Percentiles rank a stretch among this genome's conserved stretches.
phyloP scores from a whole-genome alignment of 257 asterid genomes.

The Nicotiana sylvestris region DNA sequence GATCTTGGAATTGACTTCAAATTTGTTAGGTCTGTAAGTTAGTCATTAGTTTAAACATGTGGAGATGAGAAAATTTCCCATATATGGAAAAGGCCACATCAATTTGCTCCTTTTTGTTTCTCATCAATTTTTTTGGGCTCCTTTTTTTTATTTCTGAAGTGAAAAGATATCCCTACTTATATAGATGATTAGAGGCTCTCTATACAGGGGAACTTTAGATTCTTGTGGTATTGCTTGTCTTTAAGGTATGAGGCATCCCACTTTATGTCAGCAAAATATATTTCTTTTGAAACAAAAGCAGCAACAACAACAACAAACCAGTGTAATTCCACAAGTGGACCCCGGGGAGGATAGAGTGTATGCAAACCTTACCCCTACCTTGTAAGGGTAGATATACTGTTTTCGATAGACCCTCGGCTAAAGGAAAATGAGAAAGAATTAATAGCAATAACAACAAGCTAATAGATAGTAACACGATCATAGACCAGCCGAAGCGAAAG shows the following conservation, averaged over 20 bases:
- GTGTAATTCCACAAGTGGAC: too few species aligned
- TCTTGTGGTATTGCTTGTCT: neutral
- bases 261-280: neutral
- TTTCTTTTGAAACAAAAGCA: neutral
- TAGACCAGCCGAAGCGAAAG: too few species aligned
- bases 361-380: too few species aligned
- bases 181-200: neutral
- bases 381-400: too few species aligned
- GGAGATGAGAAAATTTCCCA: neutral
- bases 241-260: neutral
- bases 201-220: neutral
- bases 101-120: neutral
- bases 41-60: neutral
- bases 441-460: too few species aligned
- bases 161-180: neutral
- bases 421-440: too few species aligned
- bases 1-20: neutral
- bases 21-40: conserved; percentile 1
- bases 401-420: too few species aligned
- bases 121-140: neutral
- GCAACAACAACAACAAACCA: too few species aligned
- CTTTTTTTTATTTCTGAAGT: neutral
- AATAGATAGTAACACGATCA: too few species aligned
- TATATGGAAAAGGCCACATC: neutral
- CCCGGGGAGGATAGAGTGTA: too few species aligned